Conservation (phyloP, 768 basidiomycete genomes). For the Myochromella boudieri region DNA sequence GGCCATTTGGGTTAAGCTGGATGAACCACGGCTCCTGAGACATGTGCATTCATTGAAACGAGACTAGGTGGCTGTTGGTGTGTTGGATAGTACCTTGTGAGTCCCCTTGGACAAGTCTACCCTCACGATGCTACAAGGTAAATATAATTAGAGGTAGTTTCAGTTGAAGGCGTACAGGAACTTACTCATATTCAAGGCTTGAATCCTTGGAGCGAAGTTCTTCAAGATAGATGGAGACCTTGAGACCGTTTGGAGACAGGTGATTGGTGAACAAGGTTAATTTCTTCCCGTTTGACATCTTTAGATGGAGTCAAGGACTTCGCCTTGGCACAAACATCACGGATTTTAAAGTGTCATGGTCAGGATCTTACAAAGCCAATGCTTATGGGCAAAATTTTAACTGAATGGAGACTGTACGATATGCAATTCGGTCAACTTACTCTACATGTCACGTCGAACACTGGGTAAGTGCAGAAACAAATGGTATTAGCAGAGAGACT, state of each 20-base stretch:
- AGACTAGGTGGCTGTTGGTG: no score
- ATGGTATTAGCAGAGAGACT: no score
- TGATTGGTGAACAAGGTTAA: conserved; percentile 20
- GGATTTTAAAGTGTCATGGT: no score
- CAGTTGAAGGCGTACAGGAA: neutral
- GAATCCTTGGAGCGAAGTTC: conserved; percentile 13
- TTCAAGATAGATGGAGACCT: conserved; percentile 20
- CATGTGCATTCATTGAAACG: neutral
- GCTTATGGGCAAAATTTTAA: no score
- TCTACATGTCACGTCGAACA: no score
- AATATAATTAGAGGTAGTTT: neutral
- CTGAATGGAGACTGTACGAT: no score
- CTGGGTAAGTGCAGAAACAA: no score
- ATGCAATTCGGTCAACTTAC: no score
- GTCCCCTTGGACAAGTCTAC: conserved; percentile 10
- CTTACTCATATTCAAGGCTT: conserved; percentile 10
- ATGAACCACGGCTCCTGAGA: conserved; percentile 71
- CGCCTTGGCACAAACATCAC: no score
- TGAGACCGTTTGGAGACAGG: conserved; percentile 23
- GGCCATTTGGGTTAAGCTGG: conserved; percentile 68
- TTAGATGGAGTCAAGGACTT: no score
- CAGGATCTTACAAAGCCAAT: no score
- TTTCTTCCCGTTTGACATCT: conserved; percentile 8
- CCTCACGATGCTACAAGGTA: conserved; percentile 6
- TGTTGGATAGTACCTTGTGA: conserved; percentile 12